Percentiles rank a stretch among this genome's conserved stretches.
Evolutionary conservation across 2,329 filamentous ascomycete species (phyloP).

Genomic region (Pochonia chlamydosporia): DNA sequence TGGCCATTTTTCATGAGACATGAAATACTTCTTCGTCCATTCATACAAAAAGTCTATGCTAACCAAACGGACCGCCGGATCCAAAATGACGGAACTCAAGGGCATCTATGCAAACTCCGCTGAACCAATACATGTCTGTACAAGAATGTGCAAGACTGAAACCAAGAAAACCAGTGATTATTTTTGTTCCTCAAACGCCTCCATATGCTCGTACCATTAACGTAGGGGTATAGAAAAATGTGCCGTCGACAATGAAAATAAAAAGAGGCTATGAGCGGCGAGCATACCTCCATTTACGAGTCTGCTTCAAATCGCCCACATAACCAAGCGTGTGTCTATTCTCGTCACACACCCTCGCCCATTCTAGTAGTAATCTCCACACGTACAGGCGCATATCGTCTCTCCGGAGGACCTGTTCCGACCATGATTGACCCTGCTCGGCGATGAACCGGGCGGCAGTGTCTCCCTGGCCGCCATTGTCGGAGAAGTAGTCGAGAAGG

Average conservation of each 20-base stretch:
- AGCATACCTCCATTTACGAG: not conserved
- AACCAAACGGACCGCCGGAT: not conserved
- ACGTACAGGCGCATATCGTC: slow-evolving; percentile 65
- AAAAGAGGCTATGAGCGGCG: not conserved
- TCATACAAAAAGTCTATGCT: not conserved
- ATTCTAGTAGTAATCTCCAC: slow-evolving; percentile 55
- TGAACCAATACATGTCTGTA: too few species aligned
- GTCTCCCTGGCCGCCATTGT: slow-evolving; percentile 40
- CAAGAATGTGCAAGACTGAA: not conserved
- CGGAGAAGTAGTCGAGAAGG: slow-evolving; percentile 60
- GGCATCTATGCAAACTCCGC: too few species aligned
- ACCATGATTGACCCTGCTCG: slow-evolving; percentile 53
- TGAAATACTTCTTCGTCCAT: not conserved
- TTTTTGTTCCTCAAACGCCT: not conserved
- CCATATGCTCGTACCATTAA: not conserved
- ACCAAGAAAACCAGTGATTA: too few species aligned
- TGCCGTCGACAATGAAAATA: not conserved
- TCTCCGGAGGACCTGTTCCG: slow-evolving; percentile 52
- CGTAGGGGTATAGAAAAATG: not conserved
- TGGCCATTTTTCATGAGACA: not conserved
- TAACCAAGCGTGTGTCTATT: slow-evolving; percentile 37
- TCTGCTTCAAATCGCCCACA: slow-evolving; percentile 32
- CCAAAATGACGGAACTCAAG: not conserved
- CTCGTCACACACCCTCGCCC: slow-evolving; percentile 44
- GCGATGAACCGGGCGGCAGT: slow-evolving; percentile 55